These are phyloP conservation scores for Cerioporus squamosus DNA, from an alignment of 1,284 basidiomycete species.

Conservation along the genomic window DNA sequence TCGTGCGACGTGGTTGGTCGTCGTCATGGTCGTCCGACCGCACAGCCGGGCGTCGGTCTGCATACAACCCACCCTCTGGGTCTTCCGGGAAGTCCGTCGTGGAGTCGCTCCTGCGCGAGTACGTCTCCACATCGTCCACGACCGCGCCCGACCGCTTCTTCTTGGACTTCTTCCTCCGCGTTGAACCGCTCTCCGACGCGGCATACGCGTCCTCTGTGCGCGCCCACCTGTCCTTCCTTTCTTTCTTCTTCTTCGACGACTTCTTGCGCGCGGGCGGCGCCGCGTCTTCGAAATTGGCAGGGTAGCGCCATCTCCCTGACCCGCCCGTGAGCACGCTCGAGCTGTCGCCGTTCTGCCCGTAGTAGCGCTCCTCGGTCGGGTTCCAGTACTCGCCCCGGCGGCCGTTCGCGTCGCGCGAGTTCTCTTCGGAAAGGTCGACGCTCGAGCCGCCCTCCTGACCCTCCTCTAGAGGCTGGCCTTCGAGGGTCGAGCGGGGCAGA, in stretches of 20 bases:
- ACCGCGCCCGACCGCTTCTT: conserved; percentile 55
- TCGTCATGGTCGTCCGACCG: neutral
- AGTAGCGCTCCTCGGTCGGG: conserved; percentile 74
- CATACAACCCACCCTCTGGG: conserved; percentile 68
- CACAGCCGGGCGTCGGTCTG: conserved; percentile 33
- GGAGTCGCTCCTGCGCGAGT: conserved; percentile 52
- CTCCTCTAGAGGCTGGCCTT: conserved; percentile 76
- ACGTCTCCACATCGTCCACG: conserved; percentile 45
- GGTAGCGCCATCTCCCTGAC: conserved; percentile 74
- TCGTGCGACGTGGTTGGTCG: conserved; percentile 19
- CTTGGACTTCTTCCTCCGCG: conserved; percentile 46
- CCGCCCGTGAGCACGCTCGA: conserved; percentile 39
- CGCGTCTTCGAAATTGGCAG: conserved; percentile 78
- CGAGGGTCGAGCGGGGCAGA: conserved; percentile 71
- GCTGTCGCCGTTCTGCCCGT: conserved; percentile 49
- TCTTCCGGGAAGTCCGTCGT: conserved; percentile 70
- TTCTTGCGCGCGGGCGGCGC: conserved; percentile 46
- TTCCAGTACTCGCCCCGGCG: conserved; percentile 59
- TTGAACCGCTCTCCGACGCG: conserved; percentile 41
- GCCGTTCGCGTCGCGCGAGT: conserved; percentile 41
- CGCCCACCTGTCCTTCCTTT: conserved; percentile 84
- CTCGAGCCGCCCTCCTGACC: conserved; percentile 66
- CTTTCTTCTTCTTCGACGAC: conserved; percentile 63
- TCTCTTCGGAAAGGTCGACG: conserved; percentile 46
- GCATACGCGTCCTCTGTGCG: conserved; percentile 82